A percentile compares a stretch with the other conserved stretches of the same genome.
These are phyloP conservation scores for Emmonsiellopsis sp. DNA, from an alignment of 2,329 filamentous ascomycete genomes.

Conservation along the genomic window DNA sequence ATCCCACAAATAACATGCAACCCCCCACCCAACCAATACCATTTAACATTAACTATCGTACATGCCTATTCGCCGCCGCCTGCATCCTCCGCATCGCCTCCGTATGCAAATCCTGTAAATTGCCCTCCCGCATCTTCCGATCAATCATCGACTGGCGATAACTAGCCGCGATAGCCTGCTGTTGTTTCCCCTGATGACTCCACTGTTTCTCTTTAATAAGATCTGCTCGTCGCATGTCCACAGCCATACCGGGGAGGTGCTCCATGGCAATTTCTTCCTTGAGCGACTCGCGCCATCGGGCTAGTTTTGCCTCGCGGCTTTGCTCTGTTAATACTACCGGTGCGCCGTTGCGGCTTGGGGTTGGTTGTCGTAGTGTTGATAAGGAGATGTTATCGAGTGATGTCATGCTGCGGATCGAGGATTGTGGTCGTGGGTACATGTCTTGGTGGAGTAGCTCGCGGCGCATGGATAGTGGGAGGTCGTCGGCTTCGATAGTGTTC, in stretches of 20 bases:
- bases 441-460: constrained; percentile 52
- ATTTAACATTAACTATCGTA: constrained; percentile 6
- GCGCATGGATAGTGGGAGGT: constrained; percentile 63
- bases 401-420: neutral
- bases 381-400: neutral
- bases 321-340: neutral
- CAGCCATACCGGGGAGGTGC: constrained; percentile 22
- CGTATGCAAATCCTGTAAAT: constrained; percentile 66
- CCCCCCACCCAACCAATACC: neutral
- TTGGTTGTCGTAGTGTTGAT: neutral
- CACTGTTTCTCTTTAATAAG: constrained; percentile 56
- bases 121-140: constrained; percentile 65
- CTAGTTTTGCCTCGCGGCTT: constrained; percentile 47
- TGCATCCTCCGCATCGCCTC: constrained; percentile 78
- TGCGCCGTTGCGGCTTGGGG: neutral
- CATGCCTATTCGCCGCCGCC: constrained; percentile 40
- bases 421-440: neutral
- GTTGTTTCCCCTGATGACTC: constrained; percentile 51
- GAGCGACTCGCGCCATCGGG: constrained; percentile 58
- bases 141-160: constrained; percentile 57
- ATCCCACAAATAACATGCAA: neutral
- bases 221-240: constrained; percentile 29
- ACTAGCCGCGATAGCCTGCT: constrained; percentile 49
- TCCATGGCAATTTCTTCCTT: constrained; percentile 49
- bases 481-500: constrained; percentile 36